phyloP scores from a whole-genome alignment of 768 basidiomycete species.

The Boletus tylopilopsis region DNA sequence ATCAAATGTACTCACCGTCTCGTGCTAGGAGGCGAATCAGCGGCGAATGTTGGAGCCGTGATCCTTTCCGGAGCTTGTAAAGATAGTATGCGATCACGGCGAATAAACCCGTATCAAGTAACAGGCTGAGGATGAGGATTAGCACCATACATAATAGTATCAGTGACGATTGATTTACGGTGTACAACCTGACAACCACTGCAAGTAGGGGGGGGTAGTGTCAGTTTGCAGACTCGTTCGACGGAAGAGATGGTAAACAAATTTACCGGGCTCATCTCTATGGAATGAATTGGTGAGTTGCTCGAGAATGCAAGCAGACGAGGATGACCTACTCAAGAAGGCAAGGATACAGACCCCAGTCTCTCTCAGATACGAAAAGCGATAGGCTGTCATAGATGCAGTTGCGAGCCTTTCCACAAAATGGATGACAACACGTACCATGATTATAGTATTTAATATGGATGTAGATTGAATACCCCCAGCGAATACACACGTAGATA shows the following conservation, averaged over 20 bases:
- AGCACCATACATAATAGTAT: neutral
- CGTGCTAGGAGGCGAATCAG: constrained; percentile 3
- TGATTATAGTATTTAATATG: neutral
- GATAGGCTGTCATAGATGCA: neutral
- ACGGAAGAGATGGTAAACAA: neutral
- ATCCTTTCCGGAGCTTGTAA: neutral
- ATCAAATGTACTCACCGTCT: constrained; percentile 8
- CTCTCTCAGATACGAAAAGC: neutral
- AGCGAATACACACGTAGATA: constrained; percentile 4
- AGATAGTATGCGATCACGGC: constrained; percentile 2
- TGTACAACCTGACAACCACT: constrained; percentile 4
- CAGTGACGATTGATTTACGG: neutral
- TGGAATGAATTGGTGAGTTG: neutral
- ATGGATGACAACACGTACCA: neutral
- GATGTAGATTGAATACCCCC: neutral
- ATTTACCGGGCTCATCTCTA: neutral
- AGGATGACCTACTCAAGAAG: neutral
- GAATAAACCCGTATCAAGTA: constrained; percentile 1
- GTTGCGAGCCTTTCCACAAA: neutral
- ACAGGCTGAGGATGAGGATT: neutral
- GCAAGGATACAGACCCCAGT: neutral
- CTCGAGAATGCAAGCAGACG: neutral
- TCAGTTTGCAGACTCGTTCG: neutral
- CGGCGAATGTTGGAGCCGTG: neutral
- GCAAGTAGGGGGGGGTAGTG: neutral